A percentile compares a stretch with the other conserved stretches of the same genome.
Evolutionary conservation across 352 stramenopile species (phyloP).

Genomic region (Phytophthora citricola): DNA sequence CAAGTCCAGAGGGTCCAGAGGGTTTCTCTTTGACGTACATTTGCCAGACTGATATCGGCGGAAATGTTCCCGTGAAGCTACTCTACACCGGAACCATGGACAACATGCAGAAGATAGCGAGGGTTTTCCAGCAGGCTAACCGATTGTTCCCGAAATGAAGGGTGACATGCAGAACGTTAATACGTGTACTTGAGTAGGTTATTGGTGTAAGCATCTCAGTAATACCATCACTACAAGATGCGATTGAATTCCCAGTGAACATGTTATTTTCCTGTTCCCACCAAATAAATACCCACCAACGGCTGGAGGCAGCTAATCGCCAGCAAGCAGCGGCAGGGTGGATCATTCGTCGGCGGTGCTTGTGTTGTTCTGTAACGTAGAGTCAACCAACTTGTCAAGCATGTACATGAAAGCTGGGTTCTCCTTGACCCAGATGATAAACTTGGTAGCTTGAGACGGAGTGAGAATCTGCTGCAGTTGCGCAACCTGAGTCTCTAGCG

Average conservation of each 20-base stretch:
- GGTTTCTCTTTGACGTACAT: conserved; percentile 60
- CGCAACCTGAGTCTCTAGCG: conserved; percentile 72
- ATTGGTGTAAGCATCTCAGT: not conserved
- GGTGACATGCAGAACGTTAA: not conserved
- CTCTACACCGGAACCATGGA: conserved; percentile 67
- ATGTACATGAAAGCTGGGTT: conserved; percentile 90
- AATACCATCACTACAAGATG: not conserved
- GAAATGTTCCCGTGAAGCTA: conserved; percentile 53
- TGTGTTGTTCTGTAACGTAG: conserved; percentile 49
- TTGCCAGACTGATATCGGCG: conserved; percentile 59
- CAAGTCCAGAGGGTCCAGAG: conserved; percentile 28
- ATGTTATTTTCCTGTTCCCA: conserved; percentile 2
- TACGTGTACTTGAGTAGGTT: conserved; percentile 14
- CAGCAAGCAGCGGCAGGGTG: not conserved
- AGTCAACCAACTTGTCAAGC: conserved; percentile 83
- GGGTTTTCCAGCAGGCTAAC: conserved; percentile 50
- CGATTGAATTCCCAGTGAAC: not conserved
- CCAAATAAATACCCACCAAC: conserved; percentile 34
- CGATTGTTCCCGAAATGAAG: conserved; percentile 43
- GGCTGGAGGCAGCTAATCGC: conserved; percentile 9
- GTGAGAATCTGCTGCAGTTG: conserved; percentile 79
- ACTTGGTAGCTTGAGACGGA: conserved; percentile 79
- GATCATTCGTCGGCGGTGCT: conserved; percentile 28
- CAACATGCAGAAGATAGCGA: conserved; percentile 69
- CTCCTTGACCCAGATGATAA: conserved; percentile 90